Percentiles rank a stretch among this genome's conserved stretches.
Conservation (phyloP, 2,329 filamentous ascomycete species). For the Xylaria sp. region DNA sequence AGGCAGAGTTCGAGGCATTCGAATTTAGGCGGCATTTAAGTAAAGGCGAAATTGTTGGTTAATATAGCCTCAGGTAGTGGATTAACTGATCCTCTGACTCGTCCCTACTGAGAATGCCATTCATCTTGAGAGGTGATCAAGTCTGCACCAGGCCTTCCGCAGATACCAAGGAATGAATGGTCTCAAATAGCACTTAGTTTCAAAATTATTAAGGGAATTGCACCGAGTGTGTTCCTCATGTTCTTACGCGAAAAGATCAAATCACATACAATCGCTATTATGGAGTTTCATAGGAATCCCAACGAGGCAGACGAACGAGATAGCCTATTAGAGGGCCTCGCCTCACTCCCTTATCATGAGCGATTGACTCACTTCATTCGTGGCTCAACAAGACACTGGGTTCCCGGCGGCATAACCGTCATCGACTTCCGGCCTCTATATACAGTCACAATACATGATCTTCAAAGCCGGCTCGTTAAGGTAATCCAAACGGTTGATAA, state of each 20-base stretch:
- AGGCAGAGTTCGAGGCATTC: no score
- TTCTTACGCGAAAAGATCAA: conserved; percentile 72
- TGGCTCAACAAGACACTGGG: background rate
- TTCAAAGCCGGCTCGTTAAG: background rate
- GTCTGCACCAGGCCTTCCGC: no score
- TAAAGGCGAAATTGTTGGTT: no score
- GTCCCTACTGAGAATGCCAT: no score
- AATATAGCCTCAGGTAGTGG: no score
- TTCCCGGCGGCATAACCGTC: background rate
- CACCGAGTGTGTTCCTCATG: conserved; percentile 69
- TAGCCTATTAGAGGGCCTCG: background rate
- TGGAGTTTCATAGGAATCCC: no score
- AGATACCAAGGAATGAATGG: no score
- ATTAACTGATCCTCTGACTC: no score
- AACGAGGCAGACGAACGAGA: background rate
- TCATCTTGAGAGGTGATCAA: no score
- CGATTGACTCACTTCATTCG: background rate
- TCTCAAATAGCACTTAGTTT: no score
- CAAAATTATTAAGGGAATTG: conserved; percentile 71
- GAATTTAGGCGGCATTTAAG: no score
- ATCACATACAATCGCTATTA: no score
- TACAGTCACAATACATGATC: background rate
- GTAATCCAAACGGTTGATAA: background rate
- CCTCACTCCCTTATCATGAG: background rate
- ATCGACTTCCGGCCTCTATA: background rate